Evolutionary conservation across 495 filamentous ascomycete genomes (phyloP).

Genomic region (Pyrenula aspistea): DNA sequence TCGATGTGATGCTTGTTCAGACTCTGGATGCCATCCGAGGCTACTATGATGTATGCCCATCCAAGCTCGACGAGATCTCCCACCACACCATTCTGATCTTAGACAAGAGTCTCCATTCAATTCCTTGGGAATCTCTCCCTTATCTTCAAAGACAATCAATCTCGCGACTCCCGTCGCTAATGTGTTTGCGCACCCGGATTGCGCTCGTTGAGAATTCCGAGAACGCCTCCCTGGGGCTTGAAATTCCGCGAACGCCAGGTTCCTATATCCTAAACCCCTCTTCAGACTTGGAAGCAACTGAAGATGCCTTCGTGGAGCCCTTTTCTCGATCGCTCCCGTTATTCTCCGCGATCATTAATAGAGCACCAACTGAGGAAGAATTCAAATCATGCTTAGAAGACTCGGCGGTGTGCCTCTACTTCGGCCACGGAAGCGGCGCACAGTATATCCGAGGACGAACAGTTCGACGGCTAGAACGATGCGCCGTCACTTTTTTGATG

Average conservation of each 20-base stretch:
- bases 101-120: constrained; percentile 76
- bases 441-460: constrained; percentile 80
- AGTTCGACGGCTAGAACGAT: constrained; percentile 61
- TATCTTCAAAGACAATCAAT: constrained; percentile 71
- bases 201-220: constrained; percentile 29
- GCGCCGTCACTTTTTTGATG: constrained; percentile 80
- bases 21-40: constrained; percentile 65
- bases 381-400: constrained; percentile 50
- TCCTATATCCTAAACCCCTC: constrained; percentile 82
- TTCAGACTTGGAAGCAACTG: constrained; percentile 69
- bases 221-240: constrained; percentile 23
- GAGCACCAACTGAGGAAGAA: constrained; percentile 63
- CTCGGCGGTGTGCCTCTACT: constrained; percentile 71
- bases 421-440: constrained; percentile 89
- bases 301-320: constrained; percentile 53
- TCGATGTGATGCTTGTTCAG: constrained; percentile 79
- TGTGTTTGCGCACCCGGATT: constrained; percentile 61
- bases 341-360: constrained; percentile 57
- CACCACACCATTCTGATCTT: constrained; percentile 85
- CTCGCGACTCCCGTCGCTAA: constrained; percentile 72
- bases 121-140: constrained; percentile 93
- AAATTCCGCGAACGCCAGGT: constrained; percentile 48
- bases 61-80: constrained; percentile 40
- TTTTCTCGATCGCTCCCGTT: constrained; percentile 35
- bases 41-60: constrained; percentile 53